Evolutionary conservation across 2,329 filamentous ascomycete species (phyloP).

Genomic region (Talaromyces sp.): DNA sequence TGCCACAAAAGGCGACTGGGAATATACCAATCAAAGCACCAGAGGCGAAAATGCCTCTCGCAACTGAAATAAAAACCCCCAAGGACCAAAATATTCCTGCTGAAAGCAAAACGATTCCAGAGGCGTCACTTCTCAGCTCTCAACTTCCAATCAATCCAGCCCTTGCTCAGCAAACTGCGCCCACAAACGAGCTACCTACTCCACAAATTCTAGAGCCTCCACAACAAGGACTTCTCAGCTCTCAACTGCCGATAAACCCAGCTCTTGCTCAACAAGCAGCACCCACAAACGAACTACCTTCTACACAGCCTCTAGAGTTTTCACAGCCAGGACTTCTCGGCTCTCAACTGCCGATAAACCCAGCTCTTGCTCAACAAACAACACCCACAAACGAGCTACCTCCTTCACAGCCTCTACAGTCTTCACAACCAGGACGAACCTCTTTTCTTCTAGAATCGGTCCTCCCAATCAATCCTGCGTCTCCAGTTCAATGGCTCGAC

Average conservation of each 20-base stretch:
- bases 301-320: neutral
- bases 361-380: conserved; percentile 4
- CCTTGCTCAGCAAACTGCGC: conserved; percentile 8
- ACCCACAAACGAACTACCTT: conserved; percentile 14
- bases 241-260: neutral
- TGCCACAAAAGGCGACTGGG: conserved; percentile 10
- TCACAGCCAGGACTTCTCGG: conserved; percentile 7
- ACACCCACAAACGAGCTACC: conserved; percentile 16
- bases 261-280: conserved; percentile 8
- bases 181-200: conserved; percentile 15
- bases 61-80: neutral
- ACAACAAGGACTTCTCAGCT: no score
- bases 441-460: conserved; percentile 24
- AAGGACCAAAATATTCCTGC: neutral
- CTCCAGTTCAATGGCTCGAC: neutral
- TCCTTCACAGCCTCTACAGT: neutral
- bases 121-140: conserved; percentile 4
- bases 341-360: neutral
- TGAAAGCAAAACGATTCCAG: neutral
- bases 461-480: conserved; percentile 29
- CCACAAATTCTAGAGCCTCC: no score
- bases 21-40: conserved; percentile 12
- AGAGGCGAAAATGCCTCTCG: neutral
- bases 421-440: conserved; percentile 11
- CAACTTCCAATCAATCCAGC: neutral